Conservation (phyloP, 1,139 yeast species). For the Pichia norvegensis region DNA sequence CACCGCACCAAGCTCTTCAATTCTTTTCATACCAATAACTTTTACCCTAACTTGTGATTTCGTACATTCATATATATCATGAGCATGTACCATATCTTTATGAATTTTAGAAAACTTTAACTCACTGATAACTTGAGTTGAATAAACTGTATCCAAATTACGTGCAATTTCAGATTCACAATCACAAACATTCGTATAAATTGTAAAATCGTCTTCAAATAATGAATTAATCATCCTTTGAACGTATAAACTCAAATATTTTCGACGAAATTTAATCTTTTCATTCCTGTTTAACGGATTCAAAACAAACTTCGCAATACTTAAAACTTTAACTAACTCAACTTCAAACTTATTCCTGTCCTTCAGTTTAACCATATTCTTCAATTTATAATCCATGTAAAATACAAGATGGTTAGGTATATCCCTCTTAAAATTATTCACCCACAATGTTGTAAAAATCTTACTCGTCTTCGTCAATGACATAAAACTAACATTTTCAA, state of each 20-base stretch:
- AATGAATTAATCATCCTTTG: constrained; percentile 6
- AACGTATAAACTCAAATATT: constrained; percentile 1
- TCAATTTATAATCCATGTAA: constrained; percentile 8
- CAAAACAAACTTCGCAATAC: neutral
- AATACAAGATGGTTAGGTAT: constrained; percentile 3
- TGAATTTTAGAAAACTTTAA: neutral
- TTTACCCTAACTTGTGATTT: neutral
- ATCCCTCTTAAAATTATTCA: constrained; percentile 1
- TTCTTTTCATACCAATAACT: neutral
- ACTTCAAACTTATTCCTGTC: constrained; percentile 8
- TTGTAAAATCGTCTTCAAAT: neutral
- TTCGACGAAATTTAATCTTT: neutral
- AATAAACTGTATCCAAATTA: neutral
- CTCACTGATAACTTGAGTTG: neutral
- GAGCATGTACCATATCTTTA: neutral
- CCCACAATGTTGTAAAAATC: neutral
- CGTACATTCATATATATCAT: neutral
- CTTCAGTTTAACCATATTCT: constrained; percentile 3
- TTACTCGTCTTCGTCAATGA: neutral
- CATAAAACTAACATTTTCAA: neutral
- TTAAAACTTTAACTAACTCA: neutral
- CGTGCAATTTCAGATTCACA: constrained; percentile 5
- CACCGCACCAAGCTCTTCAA: neutral
- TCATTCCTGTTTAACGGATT: neutral
- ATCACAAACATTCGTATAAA: constrained; percentile 7